Conservation (phyloP, 2,329 filamentous ascomycete genomes). For the Neonectria coccinea region DNA sequence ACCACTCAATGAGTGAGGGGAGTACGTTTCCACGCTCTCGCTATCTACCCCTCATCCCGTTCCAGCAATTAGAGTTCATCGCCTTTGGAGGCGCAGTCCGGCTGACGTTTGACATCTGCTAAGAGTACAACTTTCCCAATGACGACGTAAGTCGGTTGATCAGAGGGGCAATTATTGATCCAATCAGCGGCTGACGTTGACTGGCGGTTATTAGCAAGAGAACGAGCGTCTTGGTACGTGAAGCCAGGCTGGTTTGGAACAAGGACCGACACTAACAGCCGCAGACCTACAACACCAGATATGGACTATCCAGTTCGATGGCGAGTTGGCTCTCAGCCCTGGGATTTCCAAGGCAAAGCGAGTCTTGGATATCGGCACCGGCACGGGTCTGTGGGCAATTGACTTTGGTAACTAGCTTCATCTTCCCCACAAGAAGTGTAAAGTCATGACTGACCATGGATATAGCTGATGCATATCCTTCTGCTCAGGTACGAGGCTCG, state of each 20-base stretch:
- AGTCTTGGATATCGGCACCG: constrained; percentile 44
- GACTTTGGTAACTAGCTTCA: constrained; percentile 35
- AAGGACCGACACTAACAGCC: neutral
- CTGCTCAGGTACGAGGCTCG: constrained; percentile 22
- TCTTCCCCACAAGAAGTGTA: neutral
- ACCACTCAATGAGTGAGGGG: constrained; percentile 44
- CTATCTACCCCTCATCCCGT: neutral
- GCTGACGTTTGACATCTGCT: constrained; percentile 4
- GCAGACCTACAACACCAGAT: constrained; percentile 34
- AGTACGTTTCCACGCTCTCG: constrained; percentile 32
- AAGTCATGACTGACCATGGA: neutral
- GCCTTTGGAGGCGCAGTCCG: neutral
- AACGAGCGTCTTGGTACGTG: constrained; percentile 33
- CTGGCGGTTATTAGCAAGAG: constrained; percentile 26
- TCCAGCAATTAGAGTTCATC: neutral
- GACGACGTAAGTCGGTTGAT: constrained; percentile 32
- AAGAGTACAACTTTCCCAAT: constrained; percentile 42
- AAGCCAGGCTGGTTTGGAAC: neutral
- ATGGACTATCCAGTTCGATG: constrained; percentile 31
- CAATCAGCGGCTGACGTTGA: neutral
- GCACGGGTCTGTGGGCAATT: constrained; percentile 45
- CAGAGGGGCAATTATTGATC: neutral
- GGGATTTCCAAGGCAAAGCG: constrained; percentile 33
- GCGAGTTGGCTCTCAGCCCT: constrained; percentile 29
- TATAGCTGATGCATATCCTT: constrained; percentile 32